Evolutionary conservation across 2,329 filamentous ascomycete species (phyloP).

Genomic region (Epichloe gansuensis): DNA sequence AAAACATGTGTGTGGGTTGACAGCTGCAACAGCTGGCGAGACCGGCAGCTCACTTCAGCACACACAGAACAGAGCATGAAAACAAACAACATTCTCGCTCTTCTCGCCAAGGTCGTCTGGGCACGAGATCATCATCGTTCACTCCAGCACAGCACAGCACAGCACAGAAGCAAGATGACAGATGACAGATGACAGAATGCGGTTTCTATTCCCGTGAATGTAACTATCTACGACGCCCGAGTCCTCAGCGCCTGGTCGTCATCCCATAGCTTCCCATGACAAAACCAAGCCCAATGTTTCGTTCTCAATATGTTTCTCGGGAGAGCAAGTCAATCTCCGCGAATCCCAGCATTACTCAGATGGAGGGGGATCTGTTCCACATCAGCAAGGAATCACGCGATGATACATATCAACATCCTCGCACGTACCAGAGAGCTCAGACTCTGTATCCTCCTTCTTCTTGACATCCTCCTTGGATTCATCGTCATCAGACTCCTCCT

Average conservation of each 20-base stretch:
- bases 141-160: no score
- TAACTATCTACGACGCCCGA: not conserved
- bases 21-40: slow-evolving; percentile 2
- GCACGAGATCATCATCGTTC: no score
- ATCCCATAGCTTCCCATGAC: not conserved
- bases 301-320: no score
- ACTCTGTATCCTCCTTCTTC: slow-evolving; percentile 14
- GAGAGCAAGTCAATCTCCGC: no score
- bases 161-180: not conserved
- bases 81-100: not conserved
- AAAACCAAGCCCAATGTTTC: not conserved
- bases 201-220: not conserved
- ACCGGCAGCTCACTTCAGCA: not conserved
- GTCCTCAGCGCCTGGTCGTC: not conserved
- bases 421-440: slow-evolving; percentile 16
- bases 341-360: not conserved
- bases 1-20: not conserved
- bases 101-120: no score
- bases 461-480: slow-evolving; percentile 10
- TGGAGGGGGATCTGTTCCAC: not conserved
- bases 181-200: not conserved
- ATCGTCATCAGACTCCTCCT: slow-evolving; percentile 16
- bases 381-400: not conserved
- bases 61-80: not conserved
- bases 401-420: not conserved